These are phyloP conservation scores for Rugonectria rugulosa DNA, from an alignment of 2,329 filamentous ascomycete genomes.

Conservation along the genomic window DNA sequence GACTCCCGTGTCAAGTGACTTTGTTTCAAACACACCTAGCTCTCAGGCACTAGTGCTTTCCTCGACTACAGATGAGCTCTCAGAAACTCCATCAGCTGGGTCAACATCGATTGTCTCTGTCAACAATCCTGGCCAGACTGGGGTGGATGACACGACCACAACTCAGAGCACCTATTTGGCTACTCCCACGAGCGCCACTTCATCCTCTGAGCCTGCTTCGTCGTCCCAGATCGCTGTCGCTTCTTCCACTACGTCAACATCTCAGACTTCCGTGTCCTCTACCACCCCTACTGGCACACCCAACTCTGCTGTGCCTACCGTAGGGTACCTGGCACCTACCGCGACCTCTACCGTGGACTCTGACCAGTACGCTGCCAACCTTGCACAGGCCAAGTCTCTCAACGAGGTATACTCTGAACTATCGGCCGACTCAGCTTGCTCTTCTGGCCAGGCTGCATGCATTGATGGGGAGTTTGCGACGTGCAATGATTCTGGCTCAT, in stretches of 20 bases:
- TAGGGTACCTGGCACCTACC: conserved; percentile 43
- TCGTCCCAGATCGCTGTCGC: conserved; percentile 16
- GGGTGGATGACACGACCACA: conserved; percentile 12
- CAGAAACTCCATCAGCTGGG: conserved; percentile 12
- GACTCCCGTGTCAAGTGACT: background rate
- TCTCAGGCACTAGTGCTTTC: conserved; percentile 18
- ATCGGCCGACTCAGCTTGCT: conserved; percentile 56
- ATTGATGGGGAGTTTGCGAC: conserved; percentile 57
- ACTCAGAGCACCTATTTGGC: conserved; percentile 13
- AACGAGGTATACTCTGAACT: conserved; percentile 57
- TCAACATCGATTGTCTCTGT: conserved; percentile 30
- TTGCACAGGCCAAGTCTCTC: conserved; percentile 52
- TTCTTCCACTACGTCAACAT: conserved; percentile 24
- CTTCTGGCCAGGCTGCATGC: conserved; percentile 57
- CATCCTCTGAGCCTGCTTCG: conserved; percentile 8
- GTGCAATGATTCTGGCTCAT: conserved; percentile 53
- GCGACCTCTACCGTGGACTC: conserved; percentile 52
- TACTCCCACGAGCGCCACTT: conserved; percentile 22
- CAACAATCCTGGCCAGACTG: conserved; percentile 23
- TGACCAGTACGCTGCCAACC: conserved; percentile 52
- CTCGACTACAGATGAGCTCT: background rate
- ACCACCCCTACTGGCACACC: conserved; percentile 37
- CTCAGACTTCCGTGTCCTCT: conserved; percentile 14
- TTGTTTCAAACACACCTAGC: conserved; percentile 8
- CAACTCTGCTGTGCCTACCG: conserved; percentile 52